Base-by-base conservation (phyloP, 148 eudicot species). In the Rhododendron henanense region DNA sequence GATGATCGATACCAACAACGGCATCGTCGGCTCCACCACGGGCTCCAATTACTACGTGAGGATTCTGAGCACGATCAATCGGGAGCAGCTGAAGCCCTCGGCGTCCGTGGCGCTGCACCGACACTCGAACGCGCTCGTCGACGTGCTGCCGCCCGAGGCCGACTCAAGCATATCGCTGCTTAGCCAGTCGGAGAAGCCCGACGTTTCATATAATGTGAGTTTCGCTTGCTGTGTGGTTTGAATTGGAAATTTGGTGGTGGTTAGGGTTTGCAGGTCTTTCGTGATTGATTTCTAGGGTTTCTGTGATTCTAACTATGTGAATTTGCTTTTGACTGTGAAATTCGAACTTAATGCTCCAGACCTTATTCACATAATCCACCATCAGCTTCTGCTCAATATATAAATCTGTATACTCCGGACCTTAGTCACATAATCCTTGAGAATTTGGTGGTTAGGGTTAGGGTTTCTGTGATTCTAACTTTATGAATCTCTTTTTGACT, bases 101-200 rank as follows among this genome's bases (percentile, higher is more conserved):
- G 95, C 98, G 9, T 92, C 95, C 16, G 97, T 94, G 3, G 98
- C 98, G 1, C 86, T 96, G 84, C 98, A 96, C 78, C 92, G 98
- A 3, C 98, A 96, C 81, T 93, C 96, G 6, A 96, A 96, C 87
- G 96, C 98, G 25, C 91, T 96, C 16, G 98, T 94, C 10, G 98
- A 96, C 87, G 98, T 96, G 15, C 78, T 96, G 88, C 98, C 98
- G 14, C 98, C 98, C 0, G 98, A 96, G 82, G 98, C 98, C 5
- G 98, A 96, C 87, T 96, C 98, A 5, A 96, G 98, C 85, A 96
- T 96, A 3, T 94, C 98, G 48, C 90, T 96, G 7, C 88, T 96
- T 15, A 93, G 95, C 84, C 98, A 96, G 67, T 92, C 98, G 1
- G 98, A 96, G 93, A 96, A 94, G 92, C 98, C 98, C 33, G 98